Conservation (phyloP, 345 rosid species). For the Physaria fendleri region DNA sequence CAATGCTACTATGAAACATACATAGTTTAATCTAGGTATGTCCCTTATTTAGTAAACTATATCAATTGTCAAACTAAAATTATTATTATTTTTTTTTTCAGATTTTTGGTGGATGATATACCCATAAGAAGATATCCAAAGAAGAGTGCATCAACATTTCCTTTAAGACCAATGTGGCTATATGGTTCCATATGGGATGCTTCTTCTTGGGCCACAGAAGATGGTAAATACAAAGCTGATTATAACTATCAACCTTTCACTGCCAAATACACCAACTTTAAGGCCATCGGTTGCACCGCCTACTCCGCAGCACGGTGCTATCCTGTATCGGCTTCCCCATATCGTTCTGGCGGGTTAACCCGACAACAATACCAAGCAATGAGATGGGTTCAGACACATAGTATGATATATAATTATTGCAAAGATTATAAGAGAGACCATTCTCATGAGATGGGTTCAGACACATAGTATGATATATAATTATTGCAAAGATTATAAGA, state of each 20-base stretch:
- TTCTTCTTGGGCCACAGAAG: slow-evolving; percentile 94
- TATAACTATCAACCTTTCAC: slow-evolving; percentile 83
- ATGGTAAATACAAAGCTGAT: slow-evolving; percentile 92
- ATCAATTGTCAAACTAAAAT: background rate
- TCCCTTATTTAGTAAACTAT: background rate
- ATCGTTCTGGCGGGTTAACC: slow-evolving; percentile 61
- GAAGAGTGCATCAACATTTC: slow-evolving; percentile 71
- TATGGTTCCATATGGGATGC: slow-evolving; percentile 99
- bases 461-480: slow-evolving; percentile 55
- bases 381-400: slow-evolving; percentile 74
- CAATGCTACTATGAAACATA: no score
- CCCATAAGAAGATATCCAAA: slow-evolving; percentile 88
- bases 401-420: slow-evolving; percentile 75
- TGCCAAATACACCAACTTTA: slow-evolving; percentile 65
- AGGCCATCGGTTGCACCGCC: slow-evolving; percentile 76
- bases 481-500: slow-evolving; percentile 66
- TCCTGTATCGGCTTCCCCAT: slow-evolving; percentile 65
- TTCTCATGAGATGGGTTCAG: slow-evolving; percentile 81
- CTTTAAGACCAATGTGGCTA: slow-evolving; percentile 90
- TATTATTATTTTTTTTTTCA: slow-evolving; percentile 14
- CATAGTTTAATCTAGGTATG: background rate
- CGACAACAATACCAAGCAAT: slow-evolving; percentile 54
- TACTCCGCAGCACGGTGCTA: slow-evolving; percentile 51
- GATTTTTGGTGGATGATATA: slow-evolving; percentile 92
- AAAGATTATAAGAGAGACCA: slow-evolving; percentile 70